Evolutionary conservation across 2,329 filamentous ascomycete species (phyloP).

Genomic region (Fusarium tricinctum): DNA sequence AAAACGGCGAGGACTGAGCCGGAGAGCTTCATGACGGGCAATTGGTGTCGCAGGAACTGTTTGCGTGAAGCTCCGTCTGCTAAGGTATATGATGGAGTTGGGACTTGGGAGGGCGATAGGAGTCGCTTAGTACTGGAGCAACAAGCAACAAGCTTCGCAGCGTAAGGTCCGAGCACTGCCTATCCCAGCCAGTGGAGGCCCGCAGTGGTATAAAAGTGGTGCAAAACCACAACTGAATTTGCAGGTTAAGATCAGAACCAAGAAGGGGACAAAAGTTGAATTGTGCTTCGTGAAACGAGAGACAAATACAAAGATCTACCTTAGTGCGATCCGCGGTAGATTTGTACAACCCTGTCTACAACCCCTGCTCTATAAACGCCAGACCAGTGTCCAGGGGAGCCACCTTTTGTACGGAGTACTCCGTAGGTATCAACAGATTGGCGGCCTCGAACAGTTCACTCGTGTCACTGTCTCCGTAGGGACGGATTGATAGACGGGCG

Average conservation of each 20-base stretch:
- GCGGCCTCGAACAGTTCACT: slow-evolving; percentile 21
- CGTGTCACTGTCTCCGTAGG: slow-evolving; percentile 11
- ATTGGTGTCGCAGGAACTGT: slow-evolving; percentile 1
- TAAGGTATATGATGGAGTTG: slow-evolving; percentile 11
- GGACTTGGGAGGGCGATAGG: slow-evolving; percentile 12
- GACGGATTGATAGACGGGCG: slow-evolving; percentile 15
- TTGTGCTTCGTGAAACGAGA: slow-evolving; percentile 24
- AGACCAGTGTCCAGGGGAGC: slow-evolving; percentile 28
- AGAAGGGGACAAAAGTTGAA: slow-evolving; percentile 17
- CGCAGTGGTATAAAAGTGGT: slow-evolving; percentile 14
- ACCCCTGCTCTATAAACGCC: slow-evolving; percentile 41
- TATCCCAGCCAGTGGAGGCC: slow-evolving; percentile 3
- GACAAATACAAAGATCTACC: slow-evolving; percentile 36
- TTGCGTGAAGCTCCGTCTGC: slow-evolving; percentile 8
- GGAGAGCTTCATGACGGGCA: slow-evolving; percentile 46
- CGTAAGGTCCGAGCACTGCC: slow-evolving; percentile 11
- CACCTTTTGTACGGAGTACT: slow-evolving; percentile 20
- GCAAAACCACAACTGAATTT: slow-evolving; percentile 8
- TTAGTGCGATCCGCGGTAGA: slow-evolving; percentile 36
- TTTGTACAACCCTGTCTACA: slow-evolving; percentile 18
- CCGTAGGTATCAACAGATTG: slow-evolving; percentile 35
- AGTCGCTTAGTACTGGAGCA: slow-evolving; percentile 20
- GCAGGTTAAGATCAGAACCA: slow-evolving; percentile 11
- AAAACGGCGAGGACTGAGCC: slow-evolving; percentile 44
- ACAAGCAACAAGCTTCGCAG: slow-evolving; percentile 25